Percentiles rank a stretch among this genome's conserved stretches.
Evolutionary conservation across 2,329 filamentous ascomycete species (phyloP).

Genomic region (Stachybotrys echinatus): DNA sequence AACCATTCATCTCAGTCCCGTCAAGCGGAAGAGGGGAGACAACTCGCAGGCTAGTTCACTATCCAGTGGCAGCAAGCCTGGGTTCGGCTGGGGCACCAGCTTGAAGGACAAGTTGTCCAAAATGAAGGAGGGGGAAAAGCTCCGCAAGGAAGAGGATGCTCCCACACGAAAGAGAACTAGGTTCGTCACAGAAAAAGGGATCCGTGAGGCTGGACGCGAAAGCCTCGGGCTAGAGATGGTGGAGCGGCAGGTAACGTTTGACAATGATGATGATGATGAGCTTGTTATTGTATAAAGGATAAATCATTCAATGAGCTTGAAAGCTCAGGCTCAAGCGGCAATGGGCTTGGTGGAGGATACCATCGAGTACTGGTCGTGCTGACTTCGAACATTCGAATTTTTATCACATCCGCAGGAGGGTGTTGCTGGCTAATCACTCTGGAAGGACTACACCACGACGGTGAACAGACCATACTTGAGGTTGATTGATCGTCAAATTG

Average conservation of each 20-base stretch:
- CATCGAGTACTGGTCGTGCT: no score
- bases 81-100: constrained; percentile 52
- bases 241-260: constrained; percentile 27
- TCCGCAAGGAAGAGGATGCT: constrained; percentile 27
- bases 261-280: constrained; percentile 47
- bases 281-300: constrained; percentile 38
- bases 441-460: not conserved
- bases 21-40: constrained; percentile 57
- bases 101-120: constrained; percentile 51
- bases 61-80: constrained; percentile 16
- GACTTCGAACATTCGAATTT: no score
- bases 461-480: not conserved
- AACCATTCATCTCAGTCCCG: constrained; percentile 50
- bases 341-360: constrained; percentile 47
- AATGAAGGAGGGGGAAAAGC: constrained; percentile 57
- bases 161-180: constrained; percentile 68
- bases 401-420: no score
- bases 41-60: constrained; percentile 33
- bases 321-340: no score
- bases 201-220: constrained; percentile 70
- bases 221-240: constrained; percentile 55
- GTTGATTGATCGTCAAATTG: no score
- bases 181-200: constrained; percentile 74
- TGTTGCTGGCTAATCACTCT: not conserved
- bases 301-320: no score